Conservation (phyloP, 2,329 filamentous ascomycete genomes). For the Venturiaceae sp. region DNA sequence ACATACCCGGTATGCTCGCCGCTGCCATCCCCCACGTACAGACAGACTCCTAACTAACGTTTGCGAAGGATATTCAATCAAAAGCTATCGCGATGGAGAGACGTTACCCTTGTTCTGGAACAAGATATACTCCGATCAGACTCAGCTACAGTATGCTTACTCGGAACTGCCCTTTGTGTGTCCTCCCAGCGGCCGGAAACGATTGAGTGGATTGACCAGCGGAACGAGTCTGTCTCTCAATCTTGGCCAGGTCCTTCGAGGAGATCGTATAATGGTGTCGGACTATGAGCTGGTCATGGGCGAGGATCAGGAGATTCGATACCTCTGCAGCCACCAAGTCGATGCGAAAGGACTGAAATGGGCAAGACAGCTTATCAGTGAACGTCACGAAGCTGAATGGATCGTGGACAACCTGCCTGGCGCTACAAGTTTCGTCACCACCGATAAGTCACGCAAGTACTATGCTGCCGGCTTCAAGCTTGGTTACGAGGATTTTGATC, state of each 20-base stretch:
- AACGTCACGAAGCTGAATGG: slow-evolving; percentile 85
- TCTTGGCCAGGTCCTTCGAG: slow-evolving; percentile 76
- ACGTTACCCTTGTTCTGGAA: slow-evolving; percentile 79
- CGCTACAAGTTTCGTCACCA: slow-evolving; percentile 78
- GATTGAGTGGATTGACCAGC: slow-evolving; percentile 59
- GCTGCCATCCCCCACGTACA: neutral
- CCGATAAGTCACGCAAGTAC: slow-evolving; percentile 76
- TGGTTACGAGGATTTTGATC: slow-evolving; percentile 57
- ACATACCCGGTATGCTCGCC: slow-evolving; percentile 67
- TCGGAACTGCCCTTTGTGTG: slow-evolving; percentile 83
- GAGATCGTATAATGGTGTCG: slow-evolving; percentile 75
- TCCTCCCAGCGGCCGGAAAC: slow-evolving; percentile 59
- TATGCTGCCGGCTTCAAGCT: slow-evolving; percentile 87
- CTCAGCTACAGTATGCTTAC: slow-evolving; percentile 85
- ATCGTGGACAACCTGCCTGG: slow-evolving; percentile 87
- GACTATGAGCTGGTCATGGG: slow-evolving; percentile 76
- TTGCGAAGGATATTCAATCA: slow-evolving; percentile 65
- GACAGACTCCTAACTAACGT: neutral
- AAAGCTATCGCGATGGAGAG: slow-evolving; percentile 67
- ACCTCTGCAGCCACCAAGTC: slow-evolving; percentile 62
- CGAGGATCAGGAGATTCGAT: slow-evolving; percentile 61
- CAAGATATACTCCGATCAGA: slow-evolving; percentile 84
- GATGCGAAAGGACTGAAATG: slow-evolving; percentile 54
- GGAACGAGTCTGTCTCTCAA: slow-evolving; percentile 74
- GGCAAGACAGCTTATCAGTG: slow-evolving; percentile 61